phyloP scores from a whole-genome alignment of 352 stramenopile species.

The Phytophthora sansomeana region DNA sequence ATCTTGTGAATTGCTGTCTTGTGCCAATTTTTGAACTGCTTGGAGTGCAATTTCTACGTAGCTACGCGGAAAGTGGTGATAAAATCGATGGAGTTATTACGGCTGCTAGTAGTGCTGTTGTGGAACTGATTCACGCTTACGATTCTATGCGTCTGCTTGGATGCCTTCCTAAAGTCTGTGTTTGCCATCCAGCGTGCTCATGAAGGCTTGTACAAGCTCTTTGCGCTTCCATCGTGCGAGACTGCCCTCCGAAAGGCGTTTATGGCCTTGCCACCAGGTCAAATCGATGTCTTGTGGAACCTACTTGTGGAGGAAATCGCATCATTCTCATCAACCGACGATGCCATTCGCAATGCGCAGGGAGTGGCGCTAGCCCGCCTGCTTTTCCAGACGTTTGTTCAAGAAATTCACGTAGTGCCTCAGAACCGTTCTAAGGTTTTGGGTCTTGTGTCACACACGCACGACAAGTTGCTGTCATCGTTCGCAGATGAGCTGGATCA shows the following conservation, averaged over 20 bases:
- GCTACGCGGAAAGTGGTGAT: conserved; percentile 7
- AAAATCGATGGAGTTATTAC: not conserved
- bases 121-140: conserved; percentile 75
- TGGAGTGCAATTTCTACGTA: conserved; percentile 34
- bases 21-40: conserved; percentile 71
- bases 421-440: conserved; percentile 75
- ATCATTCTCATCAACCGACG: conserved; percentile 23
- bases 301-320: conserved; percentile 67
- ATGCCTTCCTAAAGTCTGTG: conserved; percentile 56
- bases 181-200: conserved; percentile 44
- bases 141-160: conserved; percentile 87
- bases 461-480: conserved; percentile 61
- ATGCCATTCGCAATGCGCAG: conserved; percentile 16
- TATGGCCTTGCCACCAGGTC: conserved; percentile 74
- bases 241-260: conserved; percentile 70
- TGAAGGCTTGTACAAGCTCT: conserved; percentile 59
- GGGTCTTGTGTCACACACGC: conserved; percentile 54
- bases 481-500: conserved; percentile 32
- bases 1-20: conserved; percentile 75
- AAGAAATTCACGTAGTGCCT: conserved; percentile 84
- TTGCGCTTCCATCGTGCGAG: conserved; percentile 55
- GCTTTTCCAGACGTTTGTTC: conserved; percentile 78
- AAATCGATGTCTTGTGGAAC: conserved; percentile 81
- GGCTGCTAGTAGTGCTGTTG: conserved; percentile 50
- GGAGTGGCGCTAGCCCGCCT: conserved; percentile 66